These are phyloP conservation scores for Grosmannia clavigera DNA, from an alignment of 2,329 filamentous ascomycete genomes.

Conservation along the genomic window DNA sequence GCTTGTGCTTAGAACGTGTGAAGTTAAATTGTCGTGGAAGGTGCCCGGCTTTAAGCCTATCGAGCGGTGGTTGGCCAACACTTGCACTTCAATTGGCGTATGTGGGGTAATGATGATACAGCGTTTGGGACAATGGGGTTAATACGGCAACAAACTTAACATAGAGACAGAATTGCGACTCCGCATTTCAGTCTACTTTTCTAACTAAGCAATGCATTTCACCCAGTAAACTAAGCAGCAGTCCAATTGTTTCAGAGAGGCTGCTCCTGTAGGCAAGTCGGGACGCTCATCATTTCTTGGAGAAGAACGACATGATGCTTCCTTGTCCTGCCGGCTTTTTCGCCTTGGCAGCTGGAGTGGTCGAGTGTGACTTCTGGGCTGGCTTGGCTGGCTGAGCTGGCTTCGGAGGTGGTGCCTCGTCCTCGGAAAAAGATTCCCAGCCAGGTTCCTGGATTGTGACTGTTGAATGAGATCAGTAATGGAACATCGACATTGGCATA, in stretches of 20 bases:
- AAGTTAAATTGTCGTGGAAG: background rate
- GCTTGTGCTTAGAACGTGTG: background rate
- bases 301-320: constrained; percentile 87
- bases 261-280: background rate
- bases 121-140: too few relatives aligned
- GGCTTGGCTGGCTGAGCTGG: constrained; percentile 33
- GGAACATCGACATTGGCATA: background rate
- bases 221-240: too few relatives aligned
- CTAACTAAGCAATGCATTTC: too few relatives aligned
- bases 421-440: constrained; percentile 92
- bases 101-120: too few relatives aligned
- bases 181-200: too few relatives aligned
- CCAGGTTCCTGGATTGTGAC: constrained; percentile 74
- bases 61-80: background rate
- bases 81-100: background rate
- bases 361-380: constrained; percentile 20
- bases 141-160: too few relatives aligned
- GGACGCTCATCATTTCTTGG: constrained; percentile 55
- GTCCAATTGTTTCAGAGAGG: too few relatives aligned
- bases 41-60: background rate
- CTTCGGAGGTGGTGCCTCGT: constrained; percentile 48
- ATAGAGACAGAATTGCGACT: too few relatives aligned
- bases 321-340: constrained; percentile 54
- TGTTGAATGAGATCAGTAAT: constrained; percentile 22
- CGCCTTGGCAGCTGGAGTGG: constrained; percentile 31